Percentiles rank a stretch among this genome's conserved stretches.
Conservation (phyloP, 768 basidiomycete genomes). For the Pleurotus djamor region DNA sequence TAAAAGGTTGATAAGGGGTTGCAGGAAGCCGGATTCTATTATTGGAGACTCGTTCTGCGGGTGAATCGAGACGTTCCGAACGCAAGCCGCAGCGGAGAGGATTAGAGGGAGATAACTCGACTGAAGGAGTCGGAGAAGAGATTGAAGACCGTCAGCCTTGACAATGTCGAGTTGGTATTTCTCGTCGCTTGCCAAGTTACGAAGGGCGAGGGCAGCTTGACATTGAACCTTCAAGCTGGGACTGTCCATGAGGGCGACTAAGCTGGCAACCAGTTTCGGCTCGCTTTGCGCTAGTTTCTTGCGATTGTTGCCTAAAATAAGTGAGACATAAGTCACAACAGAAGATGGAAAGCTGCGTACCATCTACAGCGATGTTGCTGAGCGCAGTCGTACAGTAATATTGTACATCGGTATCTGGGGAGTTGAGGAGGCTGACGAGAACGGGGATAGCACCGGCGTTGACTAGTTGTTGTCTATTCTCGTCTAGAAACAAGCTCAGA, state of each 20-base stretch:
- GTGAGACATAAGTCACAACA: background rate
- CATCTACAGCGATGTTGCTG: conserved; percentile 98
- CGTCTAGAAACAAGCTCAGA: conserved; percentile 51
- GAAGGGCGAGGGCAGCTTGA: conserved; percentile 92
- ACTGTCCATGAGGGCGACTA: conserved; percentile 96
- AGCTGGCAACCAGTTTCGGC: conserved; percentile 90
- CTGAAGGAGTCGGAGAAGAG: conserved; percentile 90
- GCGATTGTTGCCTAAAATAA: conserved; percentile 61
- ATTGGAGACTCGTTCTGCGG: conserved; percentile 99
- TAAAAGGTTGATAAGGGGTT: conserved; percentile 92
- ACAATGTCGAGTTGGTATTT: conserved; percentile 99
- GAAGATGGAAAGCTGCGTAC: conserved; percentile 28
- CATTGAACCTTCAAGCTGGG: conserved; percentile 98
- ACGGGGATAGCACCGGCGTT: conserved; percentile 99
- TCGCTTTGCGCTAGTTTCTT: conserved; percentile 94
- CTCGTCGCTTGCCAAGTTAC: conserved; percentile 97
- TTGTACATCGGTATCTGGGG: conserved; percentile 98
- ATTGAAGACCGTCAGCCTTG: conserved; percentile 88
- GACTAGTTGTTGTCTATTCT: conserved; percentile 97
- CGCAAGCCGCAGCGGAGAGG: conserved; percentile 96
- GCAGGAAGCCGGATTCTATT: conserved; percentile 96
- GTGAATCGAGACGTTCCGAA: conserved; percentile 98
- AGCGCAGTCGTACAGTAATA: conserved; percentile 99
- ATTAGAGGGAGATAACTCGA: conserved; percentile 98
- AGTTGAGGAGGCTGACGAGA: conserved; percentile 90